These are phyloP conservation scores for Colletotrichum sp. DNA, from an alignment of 2,329 filamentous ascomycete species.

Conservation along the genomic window DNA sequence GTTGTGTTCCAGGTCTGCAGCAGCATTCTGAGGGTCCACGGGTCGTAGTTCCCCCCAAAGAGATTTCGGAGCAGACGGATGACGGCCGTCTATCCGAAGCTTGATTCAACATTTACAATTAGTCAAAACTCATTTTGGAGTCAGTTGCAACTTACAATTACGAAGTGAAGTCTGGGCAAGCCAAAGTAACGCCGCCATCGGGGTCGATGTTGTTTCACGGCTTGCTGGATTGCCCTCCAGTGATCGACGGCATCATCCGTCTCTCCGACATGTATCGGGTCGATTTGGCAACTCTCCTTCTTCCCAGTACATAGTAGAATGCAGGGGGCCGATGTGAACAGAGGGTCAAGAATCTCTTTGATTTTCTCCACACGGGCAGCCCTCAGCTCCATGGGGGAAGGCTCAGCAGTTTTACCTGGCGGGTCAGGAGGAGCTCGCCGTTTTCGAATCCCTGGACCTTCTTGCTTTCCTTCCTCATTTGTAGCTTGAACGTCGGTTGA, in stretches of 20 bases:
- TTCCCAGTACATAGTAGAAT: neutral
- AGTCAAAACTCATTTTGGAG: neutral
- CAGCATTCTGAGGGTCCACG: neutral
- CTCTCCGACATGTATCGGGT: neutral
- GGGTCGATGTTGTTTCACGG: neutral
- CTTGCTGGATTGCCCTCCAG: neutral
- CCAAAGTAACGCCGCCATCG: neutral
- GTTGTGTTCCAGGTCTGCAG: fast-evolving
- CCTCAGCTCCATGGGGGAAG: fast-evolving
- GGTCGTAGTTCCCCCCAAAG: neutral
- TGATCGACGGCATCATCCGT: neutral
- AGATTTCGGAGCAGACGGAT: neutral
- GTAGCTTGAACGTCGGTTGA: no score
- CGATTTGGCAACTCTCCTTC: fast-evolving
- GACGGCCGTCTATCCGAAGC: neutral
- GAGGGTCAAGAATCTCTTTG: neutral
- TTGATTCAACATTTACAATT: neutral
- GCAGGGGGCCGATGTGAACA: neutral
- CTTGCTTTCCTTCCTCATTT: neutral
- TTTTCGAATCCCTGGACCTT: neutral
- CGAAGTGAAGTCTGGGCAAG: neutral
- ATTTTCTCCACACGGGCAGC: neutral
- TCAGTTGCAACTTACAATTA: neutral
- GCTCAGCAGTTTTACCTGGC: neutral
- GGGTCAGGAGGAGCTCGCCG: neutral